A percentile compares a stretch with the other conserved stretches of the same genome.
These are phyloP conservation scores for Abortiporus biennis DNA, from an alignment of 1,284 basidiomycete genomes.

Conservation along the genomic window DNA sequence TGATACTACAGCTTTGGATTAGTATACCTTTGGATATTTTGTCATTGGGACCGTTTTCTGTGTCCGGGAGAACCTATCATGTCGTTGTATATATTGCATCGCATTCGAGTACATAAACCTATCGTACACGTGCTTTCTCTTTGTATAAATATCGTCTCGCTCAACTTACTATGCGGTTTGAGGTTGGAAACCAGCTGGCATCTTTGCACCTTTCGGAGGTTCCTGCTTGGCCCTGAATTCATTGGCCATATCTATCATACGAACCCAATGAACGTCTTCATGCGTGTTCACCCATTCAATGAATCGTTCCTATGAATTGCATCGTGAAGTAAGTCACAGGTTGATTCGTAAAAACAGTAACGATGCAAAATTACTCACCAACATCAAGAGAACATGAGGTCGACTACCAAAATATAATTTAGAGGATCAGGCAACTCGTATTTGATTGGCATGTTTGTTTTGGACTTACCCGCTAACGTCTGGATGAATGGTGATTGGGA, in stretches of 20 bases:
- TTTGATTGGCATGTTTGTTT: neutral
- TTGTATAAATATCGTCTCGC: too few species aligned
- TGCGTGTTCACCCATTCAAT: slow-evolving; percentile 77
- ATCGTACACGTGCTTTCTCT: too few species aligned
- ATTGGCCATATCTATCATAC: slow-evolving; percentile 61
- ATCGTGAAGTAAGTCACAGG: neutral
- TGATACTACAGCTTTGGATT: too few species aligned
- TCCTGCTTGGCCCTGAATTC: slow-evolving; percentile 35
- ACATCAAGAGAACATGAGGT: slow-evolving; percentile 65
- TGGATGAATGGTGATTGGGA: slow-evolving; percentile 75
- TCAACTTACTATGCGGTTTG: too few species aligned
- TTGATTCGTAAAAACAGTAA: neutral
- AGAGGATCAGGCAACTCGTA: neutral
- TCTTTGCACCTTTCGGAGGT: slow-evolving; percentile 28
- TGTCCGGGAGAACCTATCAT: too few species aligned
- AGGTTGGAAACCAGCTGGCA: slow-evolving; percentile 37
- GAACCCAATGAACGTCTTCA: slow-evolving; percentile 68
- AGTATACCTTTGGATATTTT: too few species aligned
- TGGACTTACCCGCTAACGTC: slow-evolving; percentile 63
- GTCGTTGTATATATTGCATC: too few species aligned
- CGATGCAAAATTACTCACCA: slow-evolving; percentile 33
- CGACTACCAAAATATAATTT: slow-evolving; percentile 22
- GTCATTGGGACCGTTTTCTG: too few species aligned
- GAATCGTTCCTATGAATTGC: slow-evolving; percentile 52
- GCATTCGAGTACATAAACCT: too few species aligned